These are phyloP conservation scores for Sistotremastrum suecicum DNA, from an alignment of 768 basidiomycete genomes.

Conservation along the genomic window DNA sequence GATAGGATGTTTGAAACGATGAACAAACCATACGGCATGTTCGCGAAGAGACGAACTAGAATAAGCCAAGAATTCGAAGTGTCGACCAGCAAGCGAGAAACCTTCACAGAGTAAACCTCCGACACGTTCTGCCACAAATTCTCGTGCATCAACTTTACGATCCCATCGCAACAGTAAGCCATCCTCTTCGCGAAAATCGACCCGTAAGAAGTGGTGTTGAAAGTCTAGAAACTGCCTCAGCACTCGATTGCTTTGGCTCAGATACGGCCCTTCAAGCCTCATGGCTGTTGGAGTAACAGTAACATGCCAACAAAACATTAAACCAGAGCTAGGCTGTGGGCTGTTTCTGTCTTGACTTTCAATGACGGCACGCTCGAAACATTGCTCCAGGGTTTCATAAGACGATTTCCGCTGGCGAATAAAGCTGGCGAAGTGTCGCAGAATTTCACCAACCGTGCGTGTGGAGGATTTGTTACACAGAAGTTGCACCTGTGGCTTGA, in stretches of 20 bases:
- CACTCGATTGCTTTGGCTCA: slow-evolving; percentile 66
- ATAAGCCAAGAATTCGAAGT: slow-evolving; percentile 73
- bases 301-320: slow-evolving; percentile 59
- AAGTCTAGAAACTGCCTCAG: slow-evolving; percentile 51
- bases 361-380: slow-evolving; percentile 27
- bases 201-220: slow-evolving; percentile 62
- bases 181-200: slow-evolving; percentile 79
- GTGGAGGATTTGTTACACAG: slow-evolving; percentile 20
- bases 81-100: slow-evolving; percentile 53
- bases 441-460: slow-evolving; percentile 29
- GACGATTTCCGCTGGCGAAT: slow-evolving; percentile 28
- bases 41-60: slow-evolving; percentile 65
- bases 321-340: slow-evolving; percentile 18
- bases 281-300: slow-evolving; percentile 65
- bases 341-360: slow-evolving; percentile 9
- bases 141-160: slow-evolving; percentile 42
- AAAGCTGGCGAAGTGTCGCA: slow-evolving; percentile 39
- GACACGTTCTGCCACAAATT: slow-evolving; percentile 45
- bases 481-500: slow-evolving; percentile 29
- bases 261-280: slow-evolving; percentile 62
- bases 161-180: slow-evolving; percentile 60
- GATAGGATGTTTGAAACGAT: slow-evolving; percentile 37
- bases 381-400: slow-evolving; percentile 26
- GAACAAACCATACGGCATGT: slow-evolving; percentile 76
- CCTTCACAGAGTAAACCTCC: slow-evolving; percentile 45